Evolutionary conservation across 805 yeast genomes (phyloP), one percentile per base, ranked within the genome.

Genomic region (Groenewaldozyma tartarivorans): DNA sequence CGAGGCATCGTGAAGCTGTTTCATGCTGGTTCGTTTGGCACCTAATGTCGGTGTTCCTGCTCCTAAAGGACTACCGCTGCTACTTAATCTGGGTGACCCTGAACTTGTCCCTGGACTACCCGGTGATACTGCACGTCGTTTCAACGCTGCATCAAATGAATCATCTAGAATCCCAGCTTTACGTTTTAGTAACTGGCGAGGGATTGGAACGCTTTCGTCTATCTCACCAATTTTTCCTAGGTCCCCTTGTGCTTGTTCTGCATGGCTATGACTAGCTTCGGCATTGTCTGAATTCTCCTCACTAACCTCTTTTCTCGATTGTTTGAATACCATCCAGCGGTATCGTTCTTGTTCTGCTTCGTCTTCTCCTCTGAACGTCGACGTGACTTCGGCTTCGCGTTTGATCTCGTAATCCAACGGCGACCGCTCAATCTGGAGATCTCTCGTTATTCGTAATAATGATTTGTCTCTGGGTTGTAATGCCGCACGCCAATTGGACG

Each of bases 121-220:
- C 2, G 55, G 55, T 19, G 54, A 49, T 7, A 52, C 55, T 3
- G 55, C 55, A n/a, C 55, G 27, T 27, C 55, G 36, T 33, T 52
- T 52, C 6, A 50, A 16, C 1, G 26, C 18, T 7, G 42, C 36
- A 16, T 35, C 41, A 22, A 31, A 9, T 15, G 41, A 21, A 11
- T 49, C 52, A 4, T 48, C 51, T 6, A 42, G 24, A 36, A 45
- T 26, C 6, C 39, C 36, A 3, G 40, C 44, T 31, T 49, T 49
- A 7, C 53, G 31, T 36, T 49, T 49, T 30, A 37, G 27, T 6
- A n/a, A n/a, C 26, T 22, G 21, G 4, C n/a, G 24, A 13, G 36
- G 20, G 3, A 20, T n/a, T n/a, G n/a, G n/a, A n/a, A n/a, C n/a
- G n/a, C n/a, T n/a, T n/a, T n/a, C n/a, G n/a, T n/a, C n/a, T n/a